Conservation (phyloP, 495 filamentous ascomycete species). For the Alectoria sarmentosa region DNA sequence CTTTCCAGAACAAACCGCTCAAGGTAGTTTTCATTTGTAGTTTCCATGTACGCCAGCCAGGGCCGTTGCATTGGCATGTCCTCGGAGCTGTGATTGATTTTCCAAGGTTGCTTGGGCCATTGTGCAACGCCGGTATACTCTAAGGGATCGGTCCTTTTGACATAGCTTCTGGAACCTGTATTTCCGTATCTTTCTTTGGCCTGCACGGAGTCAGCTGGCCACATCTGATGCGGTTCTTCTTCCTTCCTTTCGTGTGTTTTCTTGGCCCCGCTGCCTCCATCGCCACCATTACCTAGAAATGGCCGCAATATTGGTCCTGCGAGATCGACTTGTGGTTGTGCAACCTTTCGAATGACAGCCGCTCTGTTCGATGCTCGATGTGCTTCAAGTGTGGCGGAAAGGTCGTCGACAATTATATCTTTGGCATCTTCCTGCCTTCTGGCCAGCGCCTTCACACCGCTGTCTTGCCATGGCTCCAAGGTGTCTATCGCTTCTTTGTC, state of each 20-base stretch:
- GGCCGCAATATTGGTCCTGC: background rate
- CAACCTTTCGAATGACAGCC: constrained; percentile 37
- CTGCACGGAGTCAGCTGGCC: constrained; percentile 15
- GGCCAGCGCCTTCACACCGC: background rate
- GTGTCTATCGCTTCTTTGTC: background rate
- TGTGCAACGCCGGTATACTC: constrained; percentile 10
- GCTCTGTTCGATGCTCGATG: constrained; percentile 44
- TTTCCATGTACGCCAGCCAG: constrained; percentile 21
- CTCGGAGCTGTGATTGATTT: background rate
- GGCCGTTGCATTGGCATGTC: constrained; percentile 8
- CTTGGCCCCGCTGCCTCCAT: background rate
- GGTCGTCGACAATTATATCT: constrained; percentile 27
- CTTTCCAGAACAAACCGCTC: constrained; percentile 7
- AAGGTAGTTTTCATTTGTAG: background rate
- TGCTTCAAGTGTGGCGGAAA: constrained; percentile 43
- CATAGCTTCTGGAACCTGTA: background rate
- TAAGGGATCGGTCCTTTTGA: background rate
- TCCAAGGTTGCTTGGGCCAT: constrained; percentile 1
- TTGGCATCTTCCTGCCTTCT: background rate
- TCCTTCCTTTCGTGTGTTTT: background rate
- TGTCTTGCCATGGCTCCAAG: background rate
- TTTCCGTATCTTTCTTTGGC: background rate
- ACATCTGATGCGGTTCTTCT: background rate
- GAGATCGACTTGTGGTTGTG: background rate
- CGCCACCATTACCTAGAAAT: background rate